Conservation (phyloP, 805 yeast species). For the Starmera caribaea region DNA sequence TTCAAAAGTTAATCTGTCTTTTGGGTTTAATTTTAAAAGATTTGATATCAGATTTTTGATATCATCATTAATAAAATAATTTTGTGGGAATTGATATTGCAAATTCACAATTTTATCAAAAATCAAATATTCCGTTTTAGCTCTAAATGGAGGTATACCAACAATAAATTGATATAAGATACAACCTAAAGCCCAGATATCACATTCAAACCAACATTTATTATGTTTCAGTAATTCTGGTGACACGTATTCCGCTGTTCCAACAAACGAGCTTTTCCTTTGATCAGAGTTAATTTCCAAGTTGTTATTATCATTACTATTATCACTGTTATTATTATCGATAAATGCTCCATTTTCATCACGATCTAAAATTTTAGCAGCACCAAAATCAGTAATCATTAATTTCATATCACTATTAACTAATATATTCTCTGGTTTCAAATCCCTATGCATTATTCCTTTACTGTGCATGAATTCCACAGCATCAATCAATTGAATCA, state of each 20-base stretch:
- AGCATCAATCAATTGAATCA: slow-evolving; percentile 84
- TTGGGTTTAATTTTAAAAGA: slow-evolving; percentile 64
- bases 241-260: slow-evolving; percentile 92
- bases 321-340: slow-evolving; percentile 54
- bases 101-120: slow-evolving; percentile 76
- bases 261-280: slow-evolving; percentile 56
- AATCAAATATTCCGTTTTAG: slow-evolving; percentile 71
- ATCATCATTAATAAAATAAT: slow-evolving; percentile 48
- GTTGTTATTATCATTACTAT: slow-evolving; percentile 15
- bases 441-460: slow-evolving; percentile 75
- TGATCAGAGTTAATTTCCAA: slow-evolving; percentile 4
- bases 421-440: slow-evolving; percentile 75
- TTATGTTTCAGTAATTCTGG: slow-evolving; percentile 73
- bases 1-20: slow-evolving; percentile 46
- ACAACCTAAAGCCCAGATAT: slow-evolving; percentile 99
- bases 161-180: slow-evolving; percentile 92
- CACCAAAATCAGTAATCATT: slow-evolving; percentile 77
- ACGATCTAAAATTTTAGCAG: slow-evolving; percentile 60
- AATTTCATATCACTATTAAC: slow-evolving; percentile 51
- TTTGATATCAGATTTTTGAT: slow-evolving; percentile 59
- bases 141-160: slow-evolving; percentile 83
- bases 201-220: slow-evolving; percentile 34
- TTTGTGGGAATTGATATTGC: slow-evolving; percentile 57
- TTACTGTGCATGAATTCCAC: slow-evolving; percentile 74
- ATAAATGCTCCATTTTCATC: slow-evolving; percentile 48